These are phyloP conservation scores for Oryza longistaminata DNA, from an alignment of 176 grass and related monocot genomes.

Conservation along the genomic window DNA sequence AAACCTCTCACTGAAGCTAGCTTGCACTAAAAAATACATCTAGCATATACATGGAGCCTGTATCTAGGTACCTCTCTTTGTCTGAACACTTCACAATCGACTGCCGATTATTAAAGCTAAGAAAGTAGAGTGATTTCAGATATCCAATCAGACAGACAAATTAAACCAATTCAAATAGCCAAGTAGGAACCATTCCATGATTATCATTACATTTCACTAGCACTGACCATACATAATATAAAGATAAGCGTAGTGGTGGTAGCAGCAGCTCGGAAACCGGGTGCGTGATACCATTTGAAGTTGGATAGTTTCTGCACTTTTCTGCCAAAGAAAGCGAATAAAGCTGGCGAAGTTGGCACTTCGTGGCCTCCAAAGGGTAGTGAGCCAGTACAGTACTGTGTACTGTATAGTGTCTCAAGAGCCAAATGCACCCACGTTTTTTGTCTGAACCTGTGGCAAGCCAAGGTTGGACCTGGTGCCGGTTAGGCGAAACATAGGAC, in stretches of 20 bases:
- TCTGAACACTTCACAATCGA: neutral
- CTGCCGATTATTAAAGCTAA: neutral
- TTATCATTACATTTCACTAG: neutral
- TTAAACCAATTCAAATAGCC: neutral
- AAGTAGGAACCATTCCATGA: neutral
- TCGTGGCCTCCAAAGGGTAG: slow-evolving; percentile 24
- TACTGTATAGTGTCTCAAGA: neutral
- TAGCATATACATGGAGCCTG: no score
- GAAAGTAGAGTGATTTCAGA: neutral
- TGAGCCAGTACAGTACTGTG: neutral
- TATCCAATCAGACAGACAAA: neutral
- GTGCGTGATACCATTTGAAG: slow-evolving; percentile 22
- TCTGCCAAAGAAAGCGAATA: neutral
- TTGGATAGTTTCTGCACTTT: slow-evolving; percentile 16
- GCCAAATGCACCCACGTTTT: neutral
- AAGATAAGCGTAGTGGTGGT: neutral
- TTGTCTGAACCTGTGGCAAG: neutral
- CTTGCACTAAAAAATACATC: no score
- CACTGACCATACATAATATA: neutral
- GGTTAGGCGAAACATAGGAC: neutral
- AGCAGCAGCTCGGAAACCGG: slow-evolving; percentile 20
- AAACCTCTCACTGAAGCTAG: neutral
- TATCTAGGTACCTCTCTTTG: no score
- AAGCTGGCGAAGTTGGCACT: neutral
- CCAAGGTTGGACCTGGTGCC: slow-evolving; percentile 10